Conservation (phyloP, 345 rosid genomes). For the Ceriops zippeliana region DNA sequence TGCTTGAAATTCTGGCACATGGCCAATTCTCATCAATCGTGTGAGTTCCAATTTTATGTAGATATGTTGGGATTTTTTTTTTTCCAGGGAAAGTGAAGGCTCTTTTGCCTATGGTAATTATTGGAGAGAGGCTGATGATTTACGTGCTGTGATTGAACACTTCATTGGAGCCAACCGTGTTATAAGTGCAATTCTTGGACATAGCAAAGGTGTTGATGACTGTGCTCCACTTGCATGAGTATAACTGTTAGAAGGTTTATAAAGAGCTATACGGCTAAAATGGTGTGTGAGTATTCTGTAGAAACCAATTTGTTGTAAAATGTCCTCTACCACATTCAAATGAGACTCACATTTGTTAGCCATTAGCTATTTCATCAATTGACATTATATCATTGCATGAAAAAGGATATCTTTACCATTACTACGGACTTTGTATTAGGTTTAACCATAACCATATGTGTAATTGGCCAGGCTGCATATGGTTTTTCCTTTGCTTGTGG, state of each 20-base stretch:
- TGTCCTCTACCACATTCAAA: not conserved
- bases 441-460: not conserved
- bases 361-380: not conserved
- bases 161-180: constrained; percentile 20
- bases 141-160: constrained; percentile 23
- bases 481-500: not conserved
- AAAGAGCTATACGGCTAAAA: not conserved
- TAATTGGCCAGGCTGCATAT: not conserved
- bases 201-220: constrained; percentile 22
- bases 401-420: not conserved
- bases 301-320: too few species aligned
- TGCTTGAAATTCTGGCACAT: not conserved
- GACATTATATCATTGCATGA: not conserved
- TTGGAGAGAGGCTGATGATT: constrained; percentile 27
- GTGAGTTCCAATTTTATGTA: not conserved
- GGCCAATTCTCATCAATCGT: not conserved
- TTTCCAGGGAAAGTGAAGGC: constrained; percentile 27
- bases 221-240: not conserved
- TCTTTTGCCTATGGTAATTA: constrained; percentile 19
- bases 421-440: not conserved
- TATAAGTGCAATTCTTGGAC: constrained; percentile 21
- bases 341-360: not conserved
- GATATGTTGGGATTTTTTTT: not conserved
- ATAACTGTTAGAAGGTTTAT: not conserved
- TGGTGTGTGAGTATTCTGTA: too few species aligned